Base-by-base conservation (phyloP, 768 basidiomycete genomes). In the Leccinum boreale region DNA sequence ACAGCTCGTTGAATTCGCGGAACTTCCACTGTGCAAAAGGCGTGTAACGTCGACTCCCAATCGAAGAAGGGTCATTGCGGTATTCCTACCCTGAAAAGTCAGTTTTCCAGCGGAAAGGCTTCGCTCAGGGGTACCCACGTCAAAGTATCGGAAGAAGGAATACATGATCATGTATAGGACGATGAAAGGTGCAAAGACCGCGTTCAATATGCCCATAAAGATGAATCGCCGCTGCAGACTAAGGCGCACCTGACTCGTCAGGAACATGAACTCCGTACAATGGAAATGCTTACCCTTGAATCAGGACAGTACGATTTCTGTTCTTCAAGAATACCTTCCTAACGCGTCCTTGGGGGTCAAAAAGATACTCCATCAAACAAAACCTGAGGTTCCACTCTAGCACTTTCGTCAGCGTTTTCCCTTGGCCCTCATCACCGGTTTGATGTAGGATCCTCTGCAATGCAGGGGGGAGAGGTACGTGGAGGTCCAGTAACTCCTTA, bases 101-200 rank as follows among this genome's bases (percentile, higher is more conserved):
- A 35, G 21, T 33, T 44, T 23, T 17, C 29, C 26, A 8, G 15
- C 36, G 33, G 29, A 28, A 28, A 17, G 11, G 19, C 39, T 31
- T 23, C 17, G n/a, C 33, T 33, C 42, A 11, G 42, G 42, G 5
- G 19, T 12, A 72, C 85, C 52, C 50, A 94, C 97, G 81, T 99
- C 97, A 60, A 99, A 99, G 72, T 99, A 99, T 4, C 96, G 90
- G 80, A 99, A 99, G 81, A 99, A 99, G 1, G 94, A 98, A 71
- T 97, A 99, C 86, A 98, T 92, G 42, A 98, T 74, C 45, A 98
- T 84, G 72, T 99, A 99, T 17, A 95, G 77, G 31, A 98, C 91
- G 66, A 99, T 98, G 75, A 98, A 96, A 0, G 97, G 97, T 1
- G 91, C 92, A 63, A 98, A 96, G 10, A 94, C 84, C 3, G 92